These are phyloP conservation scores for Piloderma croceum DNA, from an alignment of 768 basidiomycete species.

Conservation along the genomic window DNA sequence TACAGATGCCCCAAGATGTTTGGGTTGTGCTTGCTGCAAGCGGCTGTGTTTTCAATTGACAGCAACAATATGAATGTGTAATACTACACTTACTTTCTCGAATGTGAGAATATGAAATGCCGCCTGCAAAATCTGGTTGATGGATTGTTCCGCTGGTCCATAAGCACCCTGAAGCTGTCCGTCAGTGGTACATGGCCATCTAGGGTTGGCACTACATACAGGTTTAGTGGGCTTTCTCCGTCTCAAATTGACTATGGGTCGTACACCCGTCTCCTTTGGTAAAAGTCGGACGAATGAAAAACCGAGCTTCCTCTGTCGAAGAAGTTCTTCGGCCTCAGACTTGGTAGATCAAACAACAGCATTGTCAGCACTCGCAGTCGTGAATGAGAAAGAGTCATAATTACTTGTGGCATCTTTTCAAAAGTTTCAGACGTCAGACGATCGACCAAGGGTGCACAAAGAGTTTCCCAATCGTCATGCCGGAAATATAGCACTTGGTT, in stretches of 20 bases:
- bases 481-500: conserved; percentile 87
- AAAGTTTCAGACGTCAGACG: conserved; percentile 70
- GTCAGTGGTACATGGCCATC: too few relatives aligned
- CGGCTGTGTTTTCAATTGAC: background rate
- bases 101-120: conserved; percentile 85
- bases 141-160: conserved; percentile 47
- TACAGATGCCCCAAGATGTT: conserved; percentile 74
- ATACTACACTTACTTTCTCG: conserved; percentile 58
- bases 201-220: too few relatives aligned
- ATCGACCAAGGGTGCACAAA: conserved; percentile 78
- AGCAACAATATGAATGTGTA: background rate
- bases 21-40: conserved; percentile 52
- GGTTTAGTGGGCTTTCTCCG: conserved; percentile 39
- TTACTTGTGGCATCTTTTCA: conserved; percentile 62
- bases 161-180: conserved; percentile 26
- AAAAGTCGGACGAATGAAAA: conserved; percentile 84
- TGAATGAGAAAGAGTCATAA: conserved; percentile 1
- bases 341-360: too few relatives aligned
- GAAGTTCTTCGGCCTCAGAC: conserved; percentile 58
- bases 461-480: conserved; percentile 86
- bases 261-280: conserved; percentile 91
- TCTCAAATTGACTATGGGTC: conserved; percentile 91
- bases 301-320: conserved; percentile 69
- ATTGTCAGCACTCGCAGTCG: too few relatives aligned
- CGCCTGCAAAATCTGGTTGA: conserved; percentile 81